phyloP scores from a whole-genome alignment of 1,139 yeast genomes.

The Kluyveromyces marxianus region DNA sequence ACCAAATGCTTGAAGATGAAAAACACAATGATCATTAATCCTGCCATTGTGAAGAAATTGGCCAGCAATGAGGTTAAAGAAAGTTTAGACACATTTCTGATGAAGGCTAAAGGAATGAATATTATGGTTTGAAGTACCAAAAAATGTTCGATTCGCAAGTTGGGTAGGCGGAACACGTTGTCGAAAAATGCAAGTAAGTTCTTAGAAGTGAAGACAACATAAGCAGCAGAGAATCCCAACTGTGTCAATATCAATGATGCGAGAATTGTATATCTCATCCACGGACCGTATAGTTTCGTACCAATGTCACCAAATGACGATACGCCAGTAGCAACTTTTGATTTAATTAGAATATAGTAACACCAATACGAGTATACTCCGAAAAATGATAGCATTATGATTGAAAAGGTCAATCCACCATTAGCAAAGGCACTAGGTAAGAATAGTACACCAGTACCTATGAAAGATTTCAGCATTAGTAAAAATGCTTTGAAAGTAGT shows the following conservation, averaged over 20 bases:
- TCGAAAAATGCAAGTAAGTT: slow-evolving; percentile 52
- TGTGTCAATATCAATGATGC: slow-evolving; percentile 61
- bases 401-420: slow-evolving; percentile 62
- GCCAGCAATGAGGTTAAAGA: slow-evolving; percentile 63
- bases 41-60: slow-evolving; percentile 56
- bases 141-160: slow-evolving; percentile 33
- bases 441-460: slow-evolving; percentile 74
- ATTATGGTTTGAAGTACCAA: slow-evolving; percentile 51
- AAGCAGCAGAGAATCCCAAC: slow-evolving; percentile 72
- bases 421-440: slow-evolving; percentile 66
- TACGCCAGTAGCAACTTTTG: slow-evolving; percentile 52
- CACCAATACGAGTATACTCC: slow-evolving; percentile 66
- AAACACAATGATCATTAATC: slow-evolving; percentile 55
- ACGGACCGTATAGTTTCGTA: slow-evolving; percentile 48
- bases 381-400: slow-evolving; percentile 45
- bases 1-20: slow-evolving; percentile 38
- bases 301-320: slow-evolving; percentile 75
- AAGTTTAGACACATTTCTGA: slow-evolving; percentile 63
- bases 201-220: slow-evolving; percentile 64
- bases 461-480: slow-evolving; percentile 60
- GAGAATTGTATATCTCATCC: slow-evolving; percentile 51
- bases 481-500: slow-evolving; percentile 62
- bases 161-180: slow-evolving; percentile 37
- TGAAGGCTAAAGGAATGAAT: slow-evolving; percentile 60
- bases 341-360: slow-evolving; percentile 51